Evolutionary conservation across 2,329 filamentous ascomycete species (phyloP).

Genomic region (Claviceps sorghi): DNA sequence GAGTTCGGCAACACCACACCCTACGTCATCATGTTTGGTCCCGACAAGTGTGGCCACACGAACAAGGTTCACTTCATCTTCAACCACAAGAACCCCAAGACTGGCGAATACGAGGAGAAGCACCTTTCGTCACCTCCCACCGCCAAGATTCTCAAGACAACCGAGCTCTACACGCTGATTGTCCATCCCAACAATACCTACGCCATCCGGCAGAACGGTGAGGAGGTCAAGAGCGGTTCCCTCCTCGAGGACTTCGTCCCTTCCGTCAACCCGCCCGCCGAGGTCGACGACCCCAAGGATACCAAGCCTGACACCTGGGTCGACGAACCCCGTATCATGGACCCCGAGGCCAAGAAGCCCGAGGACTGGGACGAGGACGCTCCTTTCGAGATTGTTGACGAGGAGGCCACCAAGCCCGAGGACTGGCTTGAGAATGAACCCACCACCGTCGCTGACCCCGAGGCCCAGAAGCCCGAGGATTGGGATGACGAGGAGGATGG

Average conservation of each 20-base stretch:
- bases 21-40: slow-evolving; percentile 99
- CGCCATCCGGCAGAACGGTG: slow-evolving; percentile 81
- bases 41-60: slow-evolving; percentile 96
- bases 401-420: slow-evolving; percentile 78
- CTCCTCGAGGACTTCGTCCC: slow-evolving; percentile 90
- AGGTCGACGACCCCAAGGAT: slow-evolving; percentile 92
- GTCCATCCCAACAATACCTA: slow-evolving; percentile 95
- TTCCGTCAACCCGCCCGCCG: slow-evolving; percentile 81
- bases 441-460: slow-evolving; percentile 70
- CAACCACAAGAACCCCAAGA: slow-evolving; percentile 99
- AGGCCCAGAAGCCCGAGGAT: slow-evolving; percentile 94
- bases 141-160: slow-evolving; percentile 80
- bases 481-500: slow-evolving; percentile 99
- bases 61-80: slow-evolving; percentile 99
- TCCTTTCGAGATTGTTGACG: slow-evolving; percentile 88
- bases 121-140: slow-evolving; percentile 74
- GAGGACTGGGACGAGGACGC: slow-evolving; percentile 99
- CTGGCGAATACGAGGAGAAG: slow-evolving; percentile 99
- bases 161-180: slow-evolving; percentile 90
- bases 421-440: slow-evolving; percentile 95
- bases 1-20: slow-evolving; percentile 97
- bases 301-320: slow-evolving; percentile 93
- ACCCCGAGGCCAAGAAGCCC: slow-evolving; percentile 89
- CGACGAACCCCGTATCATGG: slow-evolving; percentile 77
- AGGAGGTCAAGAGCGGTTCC: slow-evolving; percentile 73